These are phyloP conservation scores for Mortierella sp. DNA, from an alignment of 371 early-diverging fungal genomes.

Conservation along the genomic window DNA sequence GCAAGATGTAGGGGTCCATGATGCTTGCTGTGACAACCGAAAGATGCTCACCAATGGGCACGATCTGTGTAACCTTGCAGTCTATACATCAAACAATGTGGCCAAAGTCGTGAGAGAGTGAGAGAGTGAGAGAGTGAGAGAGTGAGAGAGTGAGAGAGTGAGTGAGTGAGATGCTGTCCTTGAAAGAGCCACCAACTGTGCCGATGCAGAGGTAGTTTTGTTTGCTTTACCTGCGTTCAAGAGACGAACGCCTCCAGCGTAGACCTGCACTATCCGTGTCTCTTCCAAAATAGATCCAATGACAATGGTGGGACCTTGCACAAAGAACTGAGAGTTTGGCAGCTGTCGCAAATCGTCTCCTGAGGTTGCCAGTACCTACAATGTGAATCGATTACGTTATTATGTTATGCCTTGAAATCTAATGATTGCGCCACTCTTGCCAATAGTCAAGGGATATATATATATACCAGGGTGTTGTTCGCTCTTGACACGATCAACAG, in stretches of 20 bases:
- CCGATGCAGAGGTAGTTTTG: neutral
- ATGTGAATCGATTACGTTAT: neutral
- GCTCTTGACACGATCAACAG: slow-evolving; percentile 81
- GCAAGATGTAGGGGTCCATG: slow-evolving; percentile 85
- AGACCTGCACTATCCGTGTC: slow-evolving; percentile 85
- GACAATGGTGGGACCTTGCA: slow-evolving; percentile 81
- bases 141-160: no score
- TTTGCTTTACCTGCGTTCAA: slow-evolving; percentile 68
- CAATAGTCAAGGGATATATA: no score
- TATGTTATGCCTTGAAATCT: neutral
- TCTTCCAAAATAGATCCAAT: slow-evolving; percentile 77
- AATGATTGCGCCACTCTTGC: neutral
- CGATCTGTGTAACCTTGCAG: slow-evolving; percentile 70
- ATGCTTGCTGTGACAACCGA: slow-evolving; percentile 83
- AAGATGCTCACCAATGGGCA: slow-evolving; percentile 71
- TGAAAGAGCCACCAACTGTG: neutral
- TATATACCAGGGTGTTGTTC: slow-evolving; percentile 72
- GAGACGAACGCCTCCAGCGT: slow-evolving; percentile 78
- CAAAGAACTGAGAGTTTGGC: slow-evolving; percentile 81
- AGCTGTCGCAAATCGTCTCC: slow-evolving; percentile 91
- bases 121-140: no score
- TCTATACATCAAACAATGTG: slow-evolving; percentile 49
- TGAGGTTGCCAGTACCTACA: slow-evolving; percentile 74
- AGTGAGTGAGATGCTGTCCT: neutral
- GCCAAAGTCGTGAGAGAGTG: neutral